Conservation (phyloP, 2,329 filamentous ascomycete species). For the Colletotrichum costaricense region DNA sequence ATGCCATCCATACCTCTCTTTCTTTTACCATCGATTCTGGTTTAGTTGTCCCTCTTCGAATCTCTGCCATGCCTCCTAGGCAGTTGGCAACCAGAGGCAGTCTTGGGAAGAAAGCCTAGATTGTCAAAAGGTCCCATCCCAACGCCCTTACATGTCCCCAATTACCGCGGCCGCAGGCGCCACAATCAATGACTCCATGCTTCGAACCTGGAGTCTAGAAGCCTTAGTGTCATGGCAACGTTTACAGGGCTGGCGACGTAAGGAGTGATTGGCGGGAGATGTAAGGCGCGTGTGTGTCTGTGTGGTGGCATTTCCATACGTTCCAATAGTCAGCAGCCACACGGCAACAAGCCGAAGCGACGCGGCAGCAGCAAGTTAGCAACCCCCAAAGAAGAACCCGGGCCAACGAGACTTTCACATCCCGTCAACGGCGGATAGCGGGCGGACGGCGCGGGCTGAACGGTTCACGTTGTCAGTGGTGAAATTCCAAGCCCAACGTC, state of each 20-base stretch:
- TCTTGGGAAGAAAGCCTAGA: background rate
- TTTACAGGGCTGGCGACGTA: conserved; percentile 20
- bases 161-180: conserved; percentile 25
- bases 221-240: conserved; percentile 22
- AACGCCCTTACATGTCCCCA: conserved; percentile 1
- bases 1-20: background rate
- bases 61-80: background rate
- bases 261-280: background rate
- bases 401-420: background rate
- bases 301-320: conserved; percentile 16
- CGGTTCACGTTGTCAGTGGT: background rate
- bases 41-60: no score
- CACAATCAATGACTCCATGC: conserved; percentile 6
- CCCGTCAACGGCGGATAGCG: conserved; percentile 3
- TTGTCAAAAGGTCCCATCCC: background rate
- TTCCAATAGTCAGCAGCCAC: conserved; percentile 34
- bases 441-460: background rate
- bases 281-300: conserved; percentile 2
- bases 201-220: conserved; percentile 24
- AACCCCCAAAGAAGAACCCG: background rate
- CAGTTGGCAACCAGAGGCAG: background rate
- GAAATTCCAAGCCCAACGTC: background rate
- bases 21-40: background rate
- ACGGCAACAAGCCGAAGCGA: conserved; percentile 26
- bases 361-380: background rate